Evolutionary conservation across 1,284 basidiomycete genomes (phyloP).

Genomic region (Taiwanofungus camphoratus): DNA sequence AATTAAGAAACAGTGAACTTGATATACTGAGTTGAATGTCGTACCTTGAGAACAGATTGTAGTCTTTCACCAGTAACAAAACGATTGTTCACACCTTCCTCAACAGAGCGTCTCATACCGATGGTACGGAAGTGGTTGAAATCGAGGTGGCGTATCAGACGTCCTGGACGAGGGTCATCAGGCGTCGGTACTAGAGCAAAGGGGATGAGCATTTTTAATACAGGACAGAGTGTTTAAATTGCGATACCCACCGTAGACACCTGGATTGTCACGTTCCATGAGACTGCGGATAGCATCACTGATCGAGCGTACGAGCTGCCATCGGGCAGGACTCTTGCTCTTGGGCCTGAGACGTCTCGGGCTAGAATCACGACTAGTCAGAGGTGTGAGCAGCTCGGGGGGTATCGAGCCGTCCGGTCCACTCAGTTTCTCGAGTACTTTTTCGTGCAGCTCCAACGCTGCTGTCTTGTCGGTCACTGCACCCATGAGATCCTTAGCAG

Average conservation of each 20-base stretch:
- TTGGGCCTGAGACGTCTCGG: conserved; percentile 66
- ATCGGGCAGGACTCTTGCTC: conserved; percentile 73
- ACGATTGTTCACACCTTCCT: conserved; percentile 83
- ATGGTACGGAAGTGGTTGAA: conserved; percentile 95
- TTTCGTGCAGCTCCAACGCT: conserved; percentile 50
- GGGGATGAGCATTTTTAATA: too few species aligned
- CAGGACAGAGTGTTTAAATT: too few species aligned
- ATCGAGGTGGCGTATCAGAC: conserved; percentile 73
- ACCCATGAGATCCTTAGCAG: conserved; percentile 27
- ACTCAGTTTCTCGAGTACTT: conserved; percentile 51
- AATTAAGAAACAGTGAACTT: neutral
- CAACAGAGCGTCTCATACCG: conserved; percentile 88
- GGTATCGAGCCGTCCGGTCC: conserved; percentile 64
- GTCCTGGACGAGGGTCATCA: conserved; percentile 70
- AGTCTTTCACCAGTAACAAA: conserved; percentile 92
- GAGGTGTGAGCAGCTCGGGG: conserved; percentile 67
- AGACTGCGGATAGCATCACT: conserved; percentile 68
- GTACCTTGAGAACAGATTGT: conserved; percentile 75
- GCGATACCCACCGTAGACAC: conserved; percentile 55
- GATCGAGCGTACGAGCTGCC: conserved; percentile 73
- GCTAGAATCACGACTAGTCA: conserved; percentile 74
- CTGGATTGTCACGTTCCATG: conserved; percentile 54
- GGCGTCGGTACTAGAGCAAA: conserved; percentile 54
- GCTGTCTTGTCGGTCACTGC: conserved; percentile 34
- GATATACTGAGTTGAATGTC: conserved; percentile 13